Percentiles rank a stretch among this genome's conserved stretches.
phyloP scores from a whole-genome alignment of 2,329 filamentous ascomycete species.

The Pyricularia sp. region DNA sequence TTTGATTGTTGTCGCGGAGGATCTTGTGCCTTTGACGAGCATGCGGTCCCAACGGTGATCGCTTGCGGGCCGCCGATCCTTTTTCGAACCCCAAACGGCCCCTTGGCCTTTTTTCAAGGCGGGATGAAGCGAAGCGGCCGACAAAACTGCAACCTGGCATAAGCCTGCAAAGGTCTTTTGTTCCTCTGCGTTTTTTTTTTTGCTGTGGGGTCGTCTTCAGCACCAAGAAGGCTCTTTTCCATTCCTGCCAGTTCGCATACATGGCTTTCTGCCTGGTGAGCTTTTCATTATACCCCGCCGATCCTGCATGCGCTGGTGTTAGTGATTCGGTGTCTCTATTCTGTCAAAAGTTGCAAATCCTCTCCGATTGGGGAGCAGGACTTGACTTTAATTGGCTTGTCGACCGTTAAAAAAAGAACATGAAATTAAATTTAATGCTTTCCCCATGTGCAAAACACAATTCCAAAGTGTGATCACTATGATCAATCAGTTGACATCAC shows the following conservation, averaged over 20 bases:
- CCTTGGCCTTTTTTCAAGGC: not conserved
- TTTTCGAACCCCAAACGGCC: not conserved
- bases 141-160: not conserved
- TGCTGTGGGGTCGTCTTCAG: not conserved
- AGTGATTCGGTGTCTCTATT: not conserved
- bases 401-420: not conserved
- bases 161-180: too few relatives aligned
- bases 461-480: not conserved
- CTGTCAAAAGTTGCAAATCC: not conserved
- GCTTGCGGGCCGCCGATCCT: not conserved
- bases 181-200: not conserved
- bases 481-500: not conserved
- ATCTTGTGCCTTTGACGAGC: not conserved
- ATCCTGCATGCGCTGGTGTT: not conserved
- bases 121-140: not conserved
- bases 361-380: not conserved
- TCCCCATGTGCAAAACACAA: not conserved
- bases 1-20: not conserved
- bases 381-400: not conserved
- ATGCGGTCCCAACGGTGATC: not conserved
- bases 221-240: not conserved
- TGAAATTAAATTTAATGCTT: too few relatives aligned
- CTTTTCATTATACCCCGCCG: not conserved
- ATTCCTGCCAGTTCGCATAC: too few relatives aligned
- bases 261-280: too few relatives aligned